Evolutionary conservation across 129 eudicot species (phyloP).

Genomic region (Tagetes patula): DNA sequence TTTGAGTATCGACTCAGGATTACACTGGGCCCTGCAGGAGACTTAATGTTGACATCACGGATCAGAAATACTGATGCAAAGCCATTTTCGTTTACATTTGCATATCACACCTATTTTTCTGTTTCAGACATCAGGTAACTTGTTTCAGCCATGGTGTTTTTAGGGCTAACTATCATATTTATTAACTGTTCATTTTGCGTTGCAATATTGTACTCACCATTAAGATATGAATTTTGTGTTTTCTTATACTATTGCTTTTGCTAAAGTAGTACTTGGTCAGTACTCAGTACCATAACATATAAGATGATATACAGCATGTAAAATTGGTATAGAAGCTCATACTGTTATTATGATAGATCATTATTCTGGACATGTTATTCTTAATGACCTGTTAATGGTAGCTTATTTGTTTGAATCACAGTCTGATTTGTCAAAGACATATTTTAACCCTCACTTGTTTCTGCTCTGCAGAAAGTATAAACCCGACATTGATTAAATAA

Average conservation of each 20-base stretch:
- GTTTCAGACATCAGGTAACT: slow-evolving; percentile 93
- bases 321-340: slow-evolving; percentile 9
- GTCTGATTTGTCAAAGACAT: neutral
- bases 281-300: neutral
- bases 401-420: slow-evolving; percentile 5
- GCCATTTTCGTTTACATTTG: slow-evolving; percentile 81
- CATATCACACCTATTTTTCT: slow-evolving; percentile 83
- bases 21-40: slow-evolving; percentile 83
- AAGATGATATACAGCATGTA: neutral
- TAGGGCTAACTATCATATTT: neutral
- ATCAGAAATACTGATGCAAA: slow-evolving; percentile 80
- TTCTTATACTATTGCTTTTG: neutral
- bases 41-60: slow-evolving; percentile 82
- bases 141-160: slow-evolving; percentile 13
- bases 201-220: neutral
- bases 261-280: neutral
- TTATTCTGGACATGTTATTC: slow-evolving; percentile 12
- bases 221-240: slow-evolving; percentile 1
- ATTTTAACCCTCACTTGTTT: neutral
- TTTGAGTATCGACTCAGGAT: slow-evolving; percentile 87
- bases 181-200: neutral
- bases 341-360: neutral
- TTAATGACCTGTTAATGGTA: slow-evolving; percentile 9
- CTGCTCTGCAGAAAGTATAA: slow-evolving; percentile 6
- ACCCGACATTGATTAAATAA: neutral